phyloP scores from a whole-genome alignment of 2,329 filamentous ascomycete genomes.

The Verticillium klebahnii region DNA sequence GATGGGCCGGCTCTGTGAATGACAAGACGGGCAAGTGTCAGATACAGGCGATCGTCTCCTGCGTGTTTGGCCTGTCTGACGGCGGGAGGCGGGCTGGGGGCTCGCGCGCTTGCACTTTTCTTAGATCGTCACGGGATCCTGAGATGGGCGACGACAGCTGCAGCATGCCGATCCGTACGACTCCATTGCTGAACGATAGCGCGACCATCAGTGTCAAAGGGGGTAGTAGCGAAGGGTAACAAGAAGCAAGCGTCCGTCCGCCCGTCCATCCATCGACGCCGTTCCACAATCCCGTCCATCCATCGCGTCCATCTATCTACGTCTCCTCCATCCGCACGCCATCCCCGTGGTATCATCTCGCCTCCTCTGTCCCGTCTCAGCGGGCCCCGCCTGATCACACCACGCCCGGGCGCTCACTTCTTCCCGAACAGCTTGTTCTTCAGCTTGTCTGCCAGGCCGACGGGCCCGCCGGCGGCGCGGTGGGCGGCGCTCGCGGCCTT shows the following conservation, averaged over 20 bases:
- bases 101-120: neutral
- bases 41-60: neutral
- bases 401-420: conserved; percentile 29
- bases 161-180: neutral
- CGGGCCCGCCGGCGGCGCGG: conserved; percentile 22
- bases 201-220: neutral
- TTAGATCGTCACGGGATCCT: neutral
- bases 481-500: conserved; percentile 20
- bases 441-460: conserved; percentile 51
- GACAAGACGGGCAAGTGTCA: neutral
- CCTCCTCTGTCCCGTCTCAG: neutral
- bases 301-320: neutral
- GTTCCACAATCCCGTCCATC: too few relatives aligned
- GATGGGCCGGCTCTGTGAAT: neutral
- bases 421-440: conserved; percentile 50
- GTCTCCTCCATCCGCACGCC: neutral
- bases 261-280: neutral
- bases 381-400: neutral
- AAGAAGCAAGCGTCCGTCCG: neutral
- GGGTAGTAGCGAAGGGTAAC: neutral
- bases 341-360: neutral
- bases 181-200: neutral
- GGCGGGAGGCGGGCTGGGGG: too few relatives aligned
- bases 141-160: neutral
- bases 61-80: neutral